Evolutionary conservation across 805 yeast species (phyloP), one percentile per base, ranked within the genome.

Genomic region (Cyberlindnera saturnus): DNA sequence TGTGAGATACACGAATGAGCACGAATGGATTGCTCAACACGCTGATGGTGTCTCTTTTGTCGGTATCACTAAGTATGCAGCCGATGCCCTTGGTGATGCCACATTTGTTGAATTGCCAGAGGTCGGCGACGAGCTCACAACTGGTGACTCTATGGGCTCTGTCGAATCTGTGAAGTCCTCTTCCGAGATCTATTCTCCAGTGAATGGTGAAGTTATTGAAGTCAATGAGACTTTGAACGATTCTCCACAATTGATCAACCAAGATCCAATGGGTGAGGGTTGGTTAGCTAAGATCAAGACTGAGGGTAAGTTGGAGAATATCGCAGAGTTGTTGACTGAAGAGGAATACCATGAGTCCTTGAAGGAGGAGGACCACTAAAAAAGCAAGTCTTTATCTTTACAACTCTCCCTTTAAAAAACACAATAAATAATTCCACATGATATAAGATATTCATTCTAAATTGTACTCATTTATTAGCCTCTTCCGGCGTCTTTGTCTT

Each of bases 151-250:
- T 13, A 71, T 93, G 60, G 97, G 97, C 6, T 85, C 96, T 29
- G 95, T 93, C 34, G 99, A 93, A 67, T 78, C 89, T 35, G 99
- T 93, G 57, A 93, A 93, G 69, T 79, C 90, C 38, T 97, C 99
- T 23, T 77, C 87, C 51, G 99, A 93, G 60, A 83, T 93, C 49
- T 91, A 90, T 66, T 70, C 89, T 16, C 99, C 99, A 40, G 84
- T 88, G 26, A 66, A 73, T 14, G 96, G 96, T 39, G 82, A 75
- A 52, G 71, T 93, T 32, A 48, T 80, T 39, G 96, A 81, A 52
- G 77, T 79, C 51, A 93, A 93, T 67, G 74, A 69, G 32, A 63
- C 60, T 19, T 73, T 93, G 53, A 82, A 77, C 49, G 77, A 75
- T 40, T 69, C 73, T 47, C 97, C 99, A 31, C 81, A 79, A 45